phyloP scores from a whole-genome alignment of 495 filamentous ascomycete species.

The Usnea hakonensis region DNA sequence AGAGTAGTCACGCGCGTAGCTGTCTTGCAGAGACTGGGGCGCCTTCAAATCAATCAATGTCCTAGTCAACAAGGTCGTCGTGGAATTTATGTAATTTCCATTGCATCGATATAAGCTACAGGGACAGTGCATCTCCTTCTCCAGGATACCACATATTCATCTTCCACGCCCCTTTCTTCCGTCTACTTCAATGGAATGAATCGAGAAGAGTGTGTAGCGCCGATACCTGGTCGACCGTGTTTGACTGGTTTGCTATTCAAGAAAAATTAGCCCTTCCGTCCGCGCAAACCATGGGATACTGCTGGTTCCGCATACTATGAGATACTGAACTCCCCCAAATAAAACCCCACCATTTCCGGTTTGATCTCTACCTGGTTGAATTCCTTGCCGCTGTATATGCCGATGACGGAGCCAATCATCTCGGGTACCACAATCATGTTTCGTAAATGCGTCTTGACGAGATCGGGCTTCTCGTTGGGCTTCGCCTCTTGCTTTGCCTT shows the following conservation, averaged over 20 bases:
- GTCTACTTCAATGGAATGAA: slow-evolving; percentile 99
- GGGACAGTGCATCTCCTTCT: neutral
- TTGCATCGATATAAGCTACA: neutral
- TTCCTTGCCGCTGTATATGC: slow-evolving; percentile 99
- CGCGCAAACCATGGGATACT: neutral
- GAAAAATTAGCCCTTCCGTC: slow-evolving; percentile 8
- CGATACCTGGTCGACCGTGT: slow-evolving; percentile 99
- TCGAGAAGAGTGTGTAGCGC: slow-evolving; percentile 99
- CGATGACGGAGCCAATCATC: slow-evolving; percentile 97
- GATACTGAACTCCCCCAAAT: slow-evolving; percentile 98
- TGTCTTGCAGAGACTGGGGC: neutral
- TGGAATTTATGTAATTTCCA: neutral
- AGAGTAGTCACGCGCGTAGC: neutral
- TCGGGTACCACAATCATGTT: slow-evolving; percentile 99
- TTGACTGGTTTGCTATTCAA: slow-evolving; percentile 98
- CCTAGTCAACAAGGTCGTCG: neutral
- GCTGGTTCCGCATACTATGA: slow-evolving; percentile 72
- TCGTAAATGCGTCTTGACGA: slow-evolving; percentile 97
- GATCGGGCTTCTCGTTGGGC: slow-evolving; percentile 99
- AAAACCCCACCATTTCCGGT: slow-evolving; percentile 99
- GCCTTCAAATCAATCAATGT: too few species aligned
- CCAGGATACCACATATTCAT: neutral
- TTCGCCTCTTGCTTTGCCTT: slow-evolving; percentile 99
- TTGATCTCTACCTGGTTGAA: slow-evolving; percentile 99
- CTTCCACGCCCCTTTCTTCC: slow-evolving; percentile 21